Base-by-base conservation (phyloP, 805 yeast genomes). In the Kodamaea fukazawae region DNA sequence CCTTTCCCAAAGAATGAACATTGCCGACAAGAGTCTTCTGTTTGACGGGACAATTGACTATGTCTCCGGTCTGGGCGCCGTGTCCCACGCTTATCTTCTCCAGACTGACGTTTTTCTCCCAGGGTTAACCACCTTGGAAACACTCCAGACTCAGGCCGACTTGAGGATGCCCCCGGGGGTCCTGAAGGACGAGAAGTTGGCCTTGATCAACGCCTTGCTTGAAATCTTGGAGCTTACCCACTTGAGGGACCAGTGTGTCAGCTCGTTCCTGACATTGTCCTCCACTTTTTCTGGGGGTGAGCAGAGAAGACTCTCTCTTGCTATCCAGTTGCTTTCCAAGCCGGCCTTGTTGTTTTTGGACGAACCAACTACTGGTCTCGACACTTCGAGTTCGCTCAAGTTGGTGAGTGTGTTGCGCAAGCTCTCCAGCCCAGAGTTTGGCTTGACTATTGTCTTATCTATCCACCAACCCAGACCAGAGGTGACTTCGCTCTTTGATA, bases 31-130 rank as follows among this genome's bases (percentile, higher is more conserved):
- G 22, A 68, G 67, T 7, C 57, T 79, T 45, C 46, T 42, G 2
- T 67, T 73, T 42, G 51, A 56, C 3, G 83, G 83, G 1, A 45
- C 59, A 16, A 60, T 78, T 11, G 54, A 65, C 8, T 73, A 65
- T 33, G 12, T 16, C 2, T 29, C 43, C 8, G 22, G 7, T 11
- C 12, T 13, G 14, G 34, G 40, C n/a, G 3, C 2, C 15, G 42
- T 68, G 15, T 53, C 53, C 33, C 59, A 65, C 34, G 82, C 95
- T 0, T 87, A 86, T 54, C 77, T 88, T 36, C 71, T 84, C 9
- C 96, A 87, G 57, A 81, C 83, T 38, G 96, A 87, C 56, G 70
- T 78, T 2, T 70, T 87, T 36, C 70, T 79, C 8, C 85, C 95
- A 0, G 80, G 81, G 2, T 65, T 88, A 34, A 81, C 95, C 0